Conservation (phyloP, 495 filamentous ascomycete genomes). For the Aspergillus hancockii region DNA sequence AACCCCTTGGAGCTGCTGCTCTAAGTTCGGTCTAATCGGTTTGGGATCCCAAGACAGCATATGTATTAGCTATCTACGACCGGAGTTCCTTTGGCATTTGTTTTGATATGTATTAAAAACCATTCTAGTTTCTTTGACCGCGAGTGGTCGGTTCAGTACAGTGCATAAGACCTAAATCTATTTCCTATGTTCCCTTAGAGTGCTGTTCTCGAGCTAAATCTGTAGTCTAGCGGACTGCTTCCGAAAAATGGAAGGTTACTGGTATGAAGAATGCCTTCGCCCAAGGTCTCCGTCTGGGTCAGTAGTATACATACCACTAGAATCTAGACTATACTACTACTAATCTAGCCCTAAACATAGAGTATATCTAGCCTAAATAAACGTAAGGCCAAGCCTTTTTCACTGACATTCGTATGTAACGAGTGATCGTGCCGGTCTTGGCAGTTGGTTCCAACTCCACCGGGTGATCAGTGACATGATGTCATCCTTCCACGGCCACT, state of each 20-base stretch:
- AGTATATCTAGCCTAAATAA: neutral
- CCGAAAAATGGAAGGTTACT: neutral
- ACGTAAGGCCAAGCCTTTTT: neutral
- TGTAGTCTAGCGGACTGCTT: neutral
- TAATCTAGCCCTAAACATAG: too few species aligned
- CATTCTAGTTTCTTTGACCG: conserved; percentile 29
- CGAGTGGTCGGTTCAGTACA: conserved; percentile 33
- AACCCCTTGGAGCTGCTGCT: conserved; percentile 93
- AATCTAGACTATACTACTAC: too few species aligned
- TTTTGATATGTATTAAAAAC: conserved; percentile 51
- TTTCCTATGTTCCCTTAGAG: conserved; percentile 25
- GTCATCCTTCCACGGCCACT: conserved; percentile 19
- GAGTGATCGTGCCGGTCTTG: conserved; percentile 8
- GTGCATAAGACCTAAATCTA: conserved; percentile 41
- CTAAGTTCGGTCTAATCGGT: conserved; percentile 42
- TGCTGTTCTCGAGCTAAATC: neutral
- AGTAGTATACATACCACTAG: neutral
- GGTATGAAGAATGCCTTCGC: neutral
- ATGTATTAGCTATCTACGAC: conserved; percentile 23
- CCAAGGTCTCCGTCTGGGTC: neutral
- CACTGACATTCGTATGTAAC: neutral
- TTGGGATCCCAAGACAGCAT: conserved; percentile 8
- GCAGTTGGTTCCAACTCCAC: conserved; percentile 16
- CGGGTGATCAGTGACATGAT: conserved; percentile 37
- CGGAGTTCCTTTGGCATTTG: conserved; percentile 20